These are phyloP conservation scores for Biscogniauxia mediterranea DNA, from an alignment of 2,329 filamentous ascomycete species.

Conservation along the genomic window DNA sequence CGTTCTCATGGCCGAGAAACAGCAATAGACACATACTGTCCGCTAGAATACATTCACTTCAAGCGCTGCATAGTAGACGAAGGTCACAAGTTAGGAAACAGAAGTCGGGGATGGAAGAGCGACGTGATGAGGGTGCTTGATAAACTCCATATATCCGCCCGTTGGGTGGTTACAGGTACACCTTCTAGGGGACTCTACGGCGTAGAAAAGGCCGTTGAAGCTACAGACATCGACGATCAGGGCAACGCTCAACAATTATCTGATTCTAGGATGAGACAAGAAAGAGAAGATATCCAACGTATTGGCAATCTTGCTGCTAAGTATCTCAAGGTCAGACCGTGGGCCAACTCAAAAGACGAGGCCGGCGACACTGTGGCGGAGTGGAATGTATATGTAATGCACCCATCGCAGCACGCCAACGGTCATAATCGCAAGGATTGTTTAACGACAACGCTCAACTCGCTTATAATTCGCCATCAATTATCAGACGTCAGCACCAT, in stretches of 20 bases:
- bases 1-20: conserved; percentile 36
- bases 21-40: conserved; percentile 43
- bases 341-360: conserved; percentile 61
- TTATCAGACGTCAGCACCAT: conserved; percentile 66
- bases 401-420: conserved; percentile 49
- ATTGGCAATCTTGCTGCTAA: conserved; percentile 64
- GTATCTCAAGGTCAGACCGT: conserved; percentile 76
- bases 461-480: conserved; percentile 77
- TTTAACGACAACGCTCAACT: conserved; percentile 68
- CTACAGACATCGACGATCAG: background rate
- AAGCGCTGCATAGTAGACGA: conserved; percentile 90
- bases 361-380: conserved; percentile 58
- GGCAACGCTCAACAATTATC: conserved; percentile 23
- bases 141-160: conserved; percentile 61
- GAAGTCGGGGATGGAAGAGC: conserved; percentile 52
- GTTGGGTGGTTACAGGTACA: conserved; percentile 90
- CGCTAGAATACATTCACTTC: conserved; percentile 73
- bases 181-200: conserved; percentile 82
- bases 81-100: conserved; percentile 79
- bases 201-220: conserved; percentile 45
- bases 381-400: conserved; percentile 73
- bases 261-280: conserved; percentile 35
- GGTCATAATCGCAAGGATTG: conserved; percentile 59
- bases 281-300: conserved; percentile 65
- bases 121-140: conserved; percentile 53